Percentiles rank a stretch among this genome's conserved stretches.
Evolutionary conservation across 192 early-diverging fungal genomes (phyloP).

Genomic region (Borealophlyctis nickersoniae): DNA sequence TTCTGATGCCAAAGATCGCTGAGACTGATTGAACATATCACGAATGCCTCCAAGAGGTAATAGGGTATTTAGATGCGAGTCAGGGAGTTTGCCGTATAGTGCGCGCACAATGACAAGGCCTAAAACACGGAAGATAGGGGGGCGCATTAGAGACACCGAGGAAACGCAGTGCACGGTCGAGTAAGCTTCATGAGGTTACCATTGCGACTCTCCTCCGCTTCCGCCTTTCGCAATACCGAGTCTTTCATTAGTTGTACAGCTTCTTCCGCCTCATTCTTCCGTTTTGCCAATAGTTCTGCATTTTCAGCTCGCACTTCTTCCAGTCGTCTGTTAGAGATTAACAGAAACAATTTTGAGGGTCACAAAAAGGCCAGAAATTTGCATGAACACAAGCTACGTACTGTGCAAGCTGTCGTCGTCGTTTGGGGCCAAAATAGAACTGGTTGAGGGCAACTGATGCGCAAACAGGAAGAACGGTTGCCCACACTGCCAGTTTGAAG

Average conservation of each 20-base stretch:
- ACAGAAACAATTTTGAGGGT: too few species aligned
- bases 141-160: too few species aligned
- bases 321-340: conserved; percentile 26
- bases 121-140: conserved; percentile 12
- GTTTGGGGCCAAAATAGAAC: conserved; percentile 35
- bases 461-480: conserved; percentile 35
- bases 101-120: conserved; percentile 82
- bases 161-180: too few species aligned
- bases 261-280: conserved; percentile 76
- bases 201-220: conserved; percentile 62
- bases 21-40: conserved; percentile 17
- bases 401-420: conserved; percentile 21
- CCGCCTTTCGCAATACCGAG: conserved; percentile 63
- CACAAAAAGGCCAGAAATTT: conserved; percentile 18
- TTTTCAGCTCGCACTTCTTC: conserved; percentile 41
- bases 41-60: conserved; percentile 27
- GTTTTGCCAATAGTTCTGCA: conserved; percentile 42
- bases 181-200: too few species aligned
- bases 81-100: conserved; percentile 77
- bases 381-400: conserved; percentile 9
- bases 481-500: conserved; percentile 34
- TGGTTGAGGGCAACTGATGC: conserved; percentile 32
- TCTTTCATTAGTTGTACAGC: conserved; percentile 70
- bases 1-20: neutral
- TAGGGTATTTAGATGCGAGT: conserved; percentile 10